Conservation (phyloP, 352 stramenopile genomes). For the Pythium aristosporum region DNA sequence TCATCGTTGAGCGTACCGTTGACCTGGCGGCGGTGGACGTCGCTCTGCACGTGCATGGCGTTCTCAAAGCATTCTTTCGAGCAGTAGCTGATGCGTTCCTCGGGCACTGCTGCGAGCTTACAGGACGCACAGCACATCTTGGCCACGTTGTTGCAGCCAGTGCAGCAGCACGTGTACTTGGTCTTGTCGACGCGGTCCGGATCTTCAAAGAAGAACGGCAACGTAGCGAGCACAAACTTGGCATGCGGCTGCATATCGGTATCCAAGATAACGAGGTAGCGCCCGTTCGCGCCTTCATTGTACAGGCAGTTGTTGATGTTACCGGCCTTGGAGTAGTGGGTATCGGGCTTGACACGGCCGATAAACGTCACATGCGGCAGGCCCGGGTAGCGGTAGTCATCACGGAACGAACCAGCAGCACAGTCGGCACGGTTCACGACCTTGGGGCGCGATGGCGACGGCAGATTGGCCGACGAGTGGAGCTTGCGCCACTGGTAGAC, state of each 20-base stretch:
- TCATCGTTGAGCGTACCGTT: constrained; percentile 39
- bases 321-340: constrained; percentile 84
- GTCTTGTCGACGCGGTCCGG: constrained; percentile 71
- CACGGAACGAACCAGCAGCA: constrained; percentile 75
- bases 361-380: constrained; percentile 77
- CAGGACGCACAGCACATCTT: constrained; percentile 49
- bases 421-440: constrained; percentile 73
- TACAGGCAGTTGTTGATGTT: constrained; percentile 90
- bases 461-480: constrained; percentile 79
- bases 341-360: constrained; percentile 74
- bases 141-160: constrained; percentile 41
- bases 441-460: constrained; percentile 55
- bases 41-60: constrained; percentile 41
- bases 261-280: constrained; percentile 81
- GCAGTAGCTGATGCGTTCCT: constrained; percentile 50
- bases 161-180: constrained; percentile 46
- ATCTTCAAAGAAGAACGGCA: constrained; percentile 84
- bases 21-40: constrained; percentile 42
- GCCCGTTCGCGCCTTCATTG: constrained; percentile 79
- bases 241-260: constrained; percentile 83
- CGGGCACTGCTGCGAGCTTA: constrained; percentile 42
- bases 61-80: constrained; percentile 54
- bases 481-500: constrained; percentile 85
- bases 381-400: constrained; percentile 80
- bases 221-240: constrained; percentile 72